phyloP scores from a whole-genome alignment of 768 basidiomycete genomes.

The Hydnomerulius pinastri region DNA sequence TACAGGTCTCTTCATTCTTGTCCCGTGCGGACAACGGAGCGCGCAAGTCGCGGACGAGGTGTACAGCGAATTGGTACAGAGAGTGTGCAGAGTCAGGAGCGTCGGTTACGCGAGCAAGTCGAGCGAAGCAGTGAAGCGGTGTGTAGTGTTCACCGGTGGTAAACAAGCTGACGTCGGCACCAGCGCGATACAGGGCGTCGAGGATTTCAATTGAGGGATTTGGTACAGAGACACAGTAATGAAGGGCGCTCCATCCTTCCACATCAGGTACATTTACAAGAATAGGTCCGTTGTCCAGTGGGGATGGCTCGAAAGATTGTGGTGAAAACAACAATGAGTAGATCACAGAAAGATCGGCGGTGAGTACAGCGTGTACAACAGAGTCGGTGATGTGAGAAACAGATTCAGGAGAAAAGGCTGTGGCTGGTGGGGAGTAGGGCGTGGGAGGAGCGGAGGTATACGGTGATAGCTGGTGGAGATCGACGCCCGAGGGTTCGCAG shows the following conservation, averaged over 20 bases:
- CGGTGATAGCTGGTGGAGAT: constrained; percentile 28
- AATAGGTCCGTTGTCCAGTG: constrained; percentile 38
- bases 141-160: constrained; percentile 65
- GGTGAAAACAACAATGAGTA: constrained; percentile 58
- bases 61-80: constrained; percentile 60
- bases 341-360: constrained; percentile 51
- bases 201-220: constrained; percentile 61
- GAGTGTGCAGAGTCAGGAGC: constrained; percentile 36
- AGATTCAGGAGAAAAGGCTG: constrained; percentile 41
- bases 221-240: constrained; percentile 61
- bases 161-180: constrained; percentile 73
- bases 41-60: constrained; percentile 68
- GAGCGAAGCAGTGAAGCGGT: constrained; percentile 67
- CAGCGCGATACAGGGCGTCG: constrained; percentile 73
- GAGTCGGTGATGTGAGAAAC: constrained; percentile 47
- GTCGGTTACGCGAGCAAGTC: constrained; percentile 34
- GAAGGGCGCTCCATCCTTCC: constrained; percentile 73
- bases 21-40: constrained; percentile 70
- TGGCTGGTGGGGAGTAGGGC: constrained; percentile 28
- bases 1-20: constrained; percentile 70
- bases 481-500: constrained; percentile 23
- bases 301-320: constrained; percentile 44
- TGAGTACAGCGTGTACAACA: constrained; percentile 55
- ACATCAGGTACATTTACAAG: constrained; percentile 71
- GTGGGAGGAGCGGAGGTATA: constrained; percentile 21